phyloP scores from a whole-genome alignment of 257 asterid species.

The Salvia miltiorrhiza region DNA sequence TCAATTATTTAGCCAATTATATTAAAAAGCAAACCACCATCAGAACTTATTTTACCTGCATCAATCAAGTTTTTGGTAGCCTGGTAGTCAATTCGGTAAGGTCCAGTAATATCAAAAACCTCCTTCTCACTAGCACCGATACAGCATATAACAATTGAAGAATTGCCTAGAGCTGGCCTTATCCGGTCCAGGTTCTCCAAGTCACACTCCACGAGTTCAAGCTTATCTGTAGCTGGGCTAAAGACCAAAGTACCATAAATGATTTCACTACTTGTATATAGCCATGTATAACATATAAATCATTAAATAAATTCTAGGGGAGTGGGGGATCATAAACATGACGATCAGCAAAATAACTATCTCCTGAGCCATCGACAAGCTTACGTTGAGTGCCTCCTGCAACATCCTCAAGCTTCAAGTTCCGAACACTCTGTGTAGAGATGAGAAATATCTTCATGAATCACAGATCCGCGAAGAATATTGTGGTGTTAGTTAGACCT shows the following conservation, averaged over 20 bases:
- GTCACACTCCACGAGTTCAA: conserved; percentile 94
- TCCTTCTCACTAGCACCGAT: conserved; percentile 99
- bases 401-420: conserved; percentile 55
- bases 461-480: background rate
- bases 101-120: conserved; percentile 75
- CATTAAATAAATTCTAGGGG: background rate
- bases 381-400: conserved; percentile 59
- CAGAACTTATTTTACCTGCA: conserved; percentile 55
- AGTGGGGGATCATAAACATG: background rate
- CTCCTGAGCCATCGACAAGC: background rate
- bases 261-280: conserved; percentile 32
- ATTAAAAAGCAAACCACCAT: background rate
- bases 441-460: conserved; percentile 20
- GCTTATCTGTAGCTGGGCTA: conserved; percentile 99
- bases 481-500: background rate
- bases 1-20: background rate
- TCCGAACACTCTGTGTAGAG: conserved; percentile 62
- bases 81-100: conserved; percentile 79
- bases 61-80: conserved; percentile 88
- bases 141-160: conserved; percentile 84
- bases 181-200: conserved; percentile 72
- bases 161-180: conserved; percentile 62
- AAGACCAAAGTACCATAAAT: conserved; percentile 60
- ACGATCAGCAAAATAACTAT: background rate
- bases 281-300: conserved; percentile 17